phyloP scores from a whole-genome alignment of 2,329 filamentous ascomycete species.

The Fusarium sarcochroum region DNA sequence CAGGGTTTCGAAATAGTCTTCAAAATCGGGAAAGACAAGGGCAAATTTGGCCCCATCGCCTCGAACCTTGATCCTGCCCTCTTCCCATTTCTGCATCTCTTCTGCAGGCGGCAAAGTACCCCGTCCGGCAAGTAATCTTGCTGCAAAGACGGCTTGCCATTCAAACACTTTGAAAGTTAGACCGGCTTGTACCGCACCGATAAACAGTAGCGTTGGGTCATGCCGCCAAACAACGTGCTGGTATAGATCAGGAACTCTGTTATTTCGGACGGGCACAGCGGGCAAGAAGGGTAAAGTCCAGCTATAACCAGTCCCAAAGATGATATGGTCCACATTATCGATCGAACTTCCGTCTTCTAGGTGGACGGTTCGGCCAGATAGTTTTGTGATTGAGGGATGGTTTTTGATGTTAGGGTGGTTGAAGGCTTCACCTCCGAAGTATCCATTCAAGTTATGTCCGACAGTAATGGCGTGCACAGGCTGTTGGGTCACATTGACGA shows the following conservation, averaged over 20 bases:
- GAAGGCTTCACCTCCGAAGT: constrained; percentile 72
- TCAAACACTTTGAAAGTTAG: constrained; percentile 78
- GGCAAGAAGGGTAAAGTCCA: constrained; percentile 75
- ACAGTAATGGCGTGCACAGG: constrained; percentile 68
- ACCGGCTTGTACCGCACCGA: constrained; percentile 69
- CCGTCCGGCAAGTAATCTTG: constrained; percentile 69
- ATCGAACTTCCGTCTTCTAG: constrained; percentile 69
- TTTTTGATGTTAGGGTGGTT: constrained; percentile 66
- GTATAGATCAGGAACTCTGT: constrained; percentile 68
- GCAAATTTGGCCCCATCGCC: constrained; percentile 71
- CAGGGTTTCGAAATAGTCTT: constrained; percentile 73
- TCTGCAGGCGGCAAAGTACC: constrained; percentile 62
- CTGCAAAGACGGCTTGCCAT: constrained; percentile 74
- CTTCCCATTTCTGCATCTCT: constrained; percentile 70
- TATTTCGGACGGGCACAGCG: constrained; percentile 64
- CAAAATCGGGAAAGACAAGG: constrained; percentile 71
- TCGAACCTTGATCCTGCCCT: constrained; percentile 63
- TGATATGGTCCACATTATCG: constrained; percentile 70
- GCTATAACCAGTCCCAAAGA: constrained; percentile 76
- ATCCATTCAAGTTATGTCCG: constrained; percentile 63
- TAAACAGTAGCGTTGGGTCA: constrained; percentile 69
- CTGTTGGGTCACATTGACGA: constrained; percentile 59
- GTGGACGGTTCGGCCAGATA: constrained; percentile 63
- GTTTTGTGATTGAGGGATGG: constrained; percentile 61
- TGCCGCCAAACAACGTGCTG: constrained; percentile 68